Conservation (phyloP, 1,139 yeast genomes). For the Geotrichum phurueaensis region DNA sequence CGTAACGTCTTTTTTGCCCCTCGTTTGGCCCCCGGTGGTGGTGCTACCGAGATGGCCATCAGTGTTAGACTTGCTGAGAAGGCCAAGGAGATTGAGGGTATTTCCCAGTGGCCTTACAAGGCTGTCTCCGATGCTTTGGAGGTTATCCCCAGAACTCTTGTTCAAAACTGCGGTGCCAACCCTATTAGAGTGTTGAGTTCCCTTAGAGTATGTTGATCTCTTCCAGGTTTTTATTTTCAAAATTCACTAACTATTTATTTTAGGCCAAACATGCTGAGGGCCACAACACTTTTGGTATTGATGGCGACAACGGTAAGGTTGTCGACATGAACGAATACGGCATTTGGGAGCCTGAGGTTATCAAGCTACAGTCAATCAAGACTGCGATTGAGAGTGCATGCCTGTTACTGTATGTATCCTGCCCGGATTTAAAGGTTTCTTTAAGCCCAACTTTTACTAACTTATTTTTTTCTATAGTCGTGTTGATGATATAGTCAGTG, state of each 20-base stretch:
- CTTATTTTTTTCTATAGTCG: conserved; percentile 36
- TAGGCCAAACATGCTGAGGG: conserved; percentile 91
- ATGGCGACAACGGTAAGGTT: conserved; percentile 89
- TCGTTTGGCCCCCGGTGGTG: conserved; percentile 95
- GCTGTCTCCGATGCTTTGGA: conserved; percentile 99
- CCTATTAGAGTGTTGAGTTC: conserved; percentile 85
- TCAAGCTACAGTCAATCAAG: conserved; percentile 92
- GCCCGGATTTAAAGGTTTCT: background rate
- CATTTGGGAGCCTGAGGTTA: conserved; percentile 98
- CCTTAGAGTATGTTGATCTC: conserved; percentile 44
- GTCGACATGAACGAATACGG: conserved; percentile 96
- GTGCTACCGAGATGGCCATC: conserved; percentile 99
- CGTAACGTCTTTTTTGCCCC: conserved; percentile 95
- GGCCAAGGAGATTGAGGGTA: conserved; percentile 90
- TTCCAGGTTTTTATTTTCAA: background rate
- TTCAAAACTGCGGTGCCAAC: conserved; percentile 97
- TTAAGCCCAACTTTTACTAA: background rate
- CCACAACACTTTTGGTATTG: conserved; percentile 73
- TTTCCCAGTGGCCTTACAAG: conserved; percentile 97
- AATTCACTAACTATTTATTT: background rate
- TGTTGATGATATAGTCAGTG: conserved; percentile 96
- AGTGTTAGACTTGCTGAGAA: conserved; percentile 81
- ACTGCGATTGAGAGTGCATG: conserved; percentile 98
- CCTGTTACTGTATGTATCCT: conserved; percentile 48
- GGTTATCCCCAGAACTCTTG: conserved; percentile 92